Evolutionary conservation across 306 rosid genomes (phyloP).

Genomic region (Quercus agrifolia): DNA sequence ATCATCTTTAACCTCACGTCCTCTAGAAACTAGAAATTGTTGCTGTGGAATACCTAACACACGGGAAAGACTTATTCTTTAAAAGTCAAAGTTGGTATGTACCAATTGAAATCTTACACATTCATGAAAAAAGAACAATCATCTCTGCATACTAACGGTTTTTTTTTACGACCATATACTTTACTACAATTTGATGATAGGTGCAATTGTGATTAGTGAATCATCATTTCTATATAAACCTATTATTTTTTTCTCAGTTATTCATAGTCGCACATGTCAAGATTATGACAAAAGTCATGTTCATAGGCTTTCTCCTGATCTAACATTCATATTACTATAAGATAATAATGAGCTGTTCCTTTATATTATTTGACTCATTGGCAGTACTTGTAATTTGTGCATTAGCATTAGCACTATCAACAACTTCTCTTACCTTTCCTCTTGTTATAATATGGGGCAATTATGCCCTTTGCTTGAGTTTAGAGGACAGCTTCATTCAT

Average conservation of each 20-base stretch:
- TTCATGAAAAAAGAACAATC: conserved; percentile 6
- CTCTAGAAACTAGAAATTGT: neutral
- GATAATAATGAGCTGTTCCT: too few species aligned
- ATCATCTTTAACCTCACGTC: conserved; percentile 33
- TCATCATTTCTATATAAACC: too few species aligned
- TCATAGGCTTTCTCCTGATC: too few species aligned
- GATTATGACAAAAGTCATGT: too few species aligned
- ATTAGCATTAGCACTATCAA: neutral
- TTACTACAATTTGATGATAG: too few species aligned
- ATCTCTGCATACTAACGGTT: neutral
- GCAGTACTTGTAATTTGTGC: neutral
- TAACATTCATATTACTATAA: too few species aligned
- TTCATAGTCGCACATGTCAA: too few species aligned
- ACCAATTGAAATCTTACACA: conserved; percentile 23
- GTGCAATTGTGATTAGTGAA: too few species aligned
- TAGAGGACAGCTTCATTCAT: neutral
- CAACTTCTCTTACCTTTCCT: neutral
- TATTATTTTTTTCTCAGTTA: too few species aligned
- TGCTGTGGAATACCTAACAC: conserved; percentile 50
- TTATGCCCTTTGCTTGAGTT: neutral
- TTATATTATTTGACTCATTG: too few species aligned
- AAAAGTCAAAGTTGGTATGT: conserved; percentile 36
- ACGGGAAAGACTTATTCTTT: conserved; percentile 33
- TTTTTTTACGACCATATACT: too few species aligned
- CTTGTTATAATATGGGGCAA: neutral